Percentiles rank a stretch among this genome's conserved stretches.
Evolutionary conservation across 2,329 filamentous ascomycete species (phyloP).

Genomic region (Talaromyces sp.): DNA sequence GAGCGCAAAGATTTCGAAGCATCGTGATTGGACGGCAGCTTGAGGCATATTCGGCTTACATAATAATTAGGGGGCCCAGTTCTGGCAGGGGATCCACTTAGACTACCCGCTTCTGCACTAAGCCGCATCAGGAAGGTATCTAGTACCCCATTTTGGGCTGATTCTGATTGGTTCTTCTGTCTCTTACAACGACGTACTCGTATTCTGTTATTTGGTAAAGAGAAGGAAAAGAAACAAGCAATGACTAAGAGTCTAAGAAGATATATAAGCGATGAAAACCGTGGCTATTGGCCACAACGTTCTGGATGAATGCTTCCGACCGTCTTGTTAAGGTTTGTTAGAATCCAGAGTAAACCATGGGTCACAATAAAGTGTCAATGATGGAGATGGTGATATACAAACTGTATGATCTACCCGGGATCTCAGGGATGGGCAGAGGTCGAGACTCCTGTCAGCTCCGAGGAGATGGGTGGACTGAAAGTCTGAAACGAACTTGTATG

Average conservation of each 20-base stretch:
- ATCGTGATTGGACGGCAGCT: not conserved
- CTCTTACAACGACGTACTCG: no score
- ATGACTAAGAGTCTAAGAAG: no score
- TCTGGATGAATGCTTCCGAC: not conserved
- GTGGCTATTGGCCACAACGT: not conserved
- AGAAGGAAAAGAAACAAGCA: not conserved
- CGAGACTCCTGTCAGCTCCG: not conserved
- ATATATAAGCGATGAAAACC: not conserved
- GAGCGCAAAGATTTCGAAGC: not conserved
- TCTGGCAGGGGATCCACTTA: not conserved
- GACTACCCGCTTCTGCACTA: not conserved
- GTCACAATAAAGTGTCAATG: not conserved
- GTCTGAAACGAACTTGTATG: not conserved
- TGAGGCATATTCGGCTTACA: not conserved
- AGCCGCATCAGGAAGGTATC: not conserved
- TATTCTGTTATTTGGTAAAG: no score
- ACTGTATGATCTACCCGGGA: not conserved
- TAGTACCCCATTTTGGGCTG: not conserved
- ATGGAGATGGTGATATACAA: not conserved
- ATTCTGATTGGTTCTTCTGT: not conserved
- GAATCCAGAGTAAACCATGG: not conserved
- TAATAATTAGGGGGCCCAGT: not conserved
- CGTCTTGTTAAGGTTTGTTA: not conserved
- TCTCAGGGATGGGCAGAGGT: not conserved
- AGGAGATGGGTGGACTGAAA: not conserved